These are phyloP conservation scores for Magnaporthiopsis incrustans DNA, from an alignment of 2,329 filamentous ascomycete species.

Conservation along the genomic window DNA sequence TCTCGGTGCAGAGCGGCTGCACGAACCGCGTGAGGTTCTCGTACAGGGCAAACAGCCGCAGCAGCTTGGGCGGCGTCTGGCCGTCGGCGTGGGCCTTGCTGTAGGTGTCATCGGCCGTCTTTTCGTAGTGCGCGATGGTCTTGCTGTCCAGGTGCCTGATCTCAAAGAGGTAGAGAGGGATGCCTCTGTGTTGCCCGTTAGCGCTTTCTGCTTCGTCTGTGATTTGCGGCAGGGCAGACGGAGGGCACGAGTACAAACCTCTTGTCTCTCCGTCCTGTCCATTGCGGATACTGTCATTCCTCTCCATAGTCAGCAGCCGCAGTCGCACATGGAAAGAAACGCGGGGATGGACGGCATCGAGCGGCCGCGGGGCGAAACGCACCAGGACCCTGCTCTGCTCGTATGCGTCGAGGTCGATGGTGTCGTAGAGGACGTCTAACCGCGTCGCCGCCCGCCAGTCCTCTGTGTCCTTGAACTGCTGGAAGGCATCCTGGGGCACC, in stretches of 20 bases:
- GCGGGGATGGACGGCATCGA: background rate
- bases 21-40: constrained; percentile 86
- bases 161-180: constrained; percentile 87
- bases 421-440: constrained; percentile 72
- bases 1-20: constrained; percentile 73
- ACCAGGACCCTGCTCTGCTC: constrained; percentile 73
- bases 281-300: constrained; percentile 71
- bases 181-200: constrained; percentile 51
- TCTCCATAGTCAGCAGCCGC: constrained; percentile 6
- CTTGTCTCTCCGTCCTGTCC: constrained; percentile 83
- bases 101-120: constrained; percentile 48
- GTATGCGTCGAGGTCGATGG: constrained; percentile 78
- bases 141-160: constrained; percentile 77
- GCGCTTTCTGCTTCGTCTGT: background rate
- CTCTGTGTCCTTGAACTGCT: constrained; percentile 82
- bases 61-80: constrained; percentile 64
- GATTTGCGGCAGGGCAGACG: background rate
- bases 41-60: constrained; percentile 86
- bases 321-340: background rate
- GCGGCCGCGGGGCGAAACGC: constrained; percentile 16
- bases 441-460: constrained; percentile 77
- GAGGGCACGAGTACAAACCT: constrained; percentile 20
- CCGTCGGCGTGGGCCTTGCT: constrained; percentile 56
- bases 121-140: constrained; percentile 72
- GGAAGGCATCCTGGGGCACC: constrained; percentile 65